Conservation (phyloP, 352 stramenopile genomes). For the Pythium coloratum region DNA sequence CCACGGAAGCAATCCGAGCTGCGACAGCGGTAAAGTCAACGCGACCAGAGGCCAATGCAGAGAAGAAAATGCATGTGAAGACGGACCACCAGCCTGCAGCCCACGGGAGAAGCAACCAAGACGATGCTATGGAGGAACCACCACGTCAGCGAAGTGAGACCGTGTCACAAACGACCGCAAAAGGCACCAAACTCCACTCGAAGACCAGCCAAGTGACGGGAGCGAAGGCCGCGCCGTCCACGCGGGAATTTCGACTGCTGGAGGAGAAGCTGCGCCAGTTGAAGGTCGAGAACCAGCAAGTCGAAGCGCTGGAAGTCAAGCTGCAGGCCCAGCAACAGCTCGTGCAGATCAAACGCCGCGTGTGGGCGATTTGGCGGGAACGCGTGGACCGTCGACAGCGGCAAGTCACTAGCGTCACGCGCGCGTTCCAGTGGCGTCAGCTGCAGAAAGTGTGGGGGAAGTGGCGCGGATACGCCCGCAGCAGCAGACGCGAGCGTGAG, state of each 20-base stretch:
- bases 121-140: not conserved
- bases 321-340: conserved; percentile 1
- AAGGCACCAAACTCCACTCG: not conserved
- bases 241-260: conserved; percentile 12
- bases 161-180: not conserved
- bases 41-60: not conserved
- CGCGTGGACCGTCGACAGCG: conserved; percentile 15
- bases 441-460: conserved; percentile 27
- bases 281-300: conserved; percentile 26
- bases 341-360: conserved; percentile 22
- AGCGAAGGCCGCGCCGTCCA: not conserved
- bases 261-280: conserved; percentile 22
- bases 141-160: not conserved
- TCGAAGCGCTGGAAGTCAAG: conserved; percentile 16
- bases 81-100: not conserved
- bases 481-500: conserved; percentile 7
- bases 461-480: conserved; percentile 18
- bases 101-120: conserved; percentile 1
- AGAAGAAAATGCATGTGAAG: not conserved
- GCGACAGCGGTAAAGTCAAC: not conserved
- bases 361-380: conserved; percentile 25
- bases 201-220: not conserved
- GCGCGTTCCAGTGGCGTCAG: conserved; percentile 26
- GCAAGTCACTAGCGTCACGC: conserved; percentile 14
- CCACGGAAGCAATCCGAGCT: not conserved